phyloP scores from a whole-genome alignment of 2,329 filamentous ascomycete genomes.

The Tolypocladium capitatum region DNA sequence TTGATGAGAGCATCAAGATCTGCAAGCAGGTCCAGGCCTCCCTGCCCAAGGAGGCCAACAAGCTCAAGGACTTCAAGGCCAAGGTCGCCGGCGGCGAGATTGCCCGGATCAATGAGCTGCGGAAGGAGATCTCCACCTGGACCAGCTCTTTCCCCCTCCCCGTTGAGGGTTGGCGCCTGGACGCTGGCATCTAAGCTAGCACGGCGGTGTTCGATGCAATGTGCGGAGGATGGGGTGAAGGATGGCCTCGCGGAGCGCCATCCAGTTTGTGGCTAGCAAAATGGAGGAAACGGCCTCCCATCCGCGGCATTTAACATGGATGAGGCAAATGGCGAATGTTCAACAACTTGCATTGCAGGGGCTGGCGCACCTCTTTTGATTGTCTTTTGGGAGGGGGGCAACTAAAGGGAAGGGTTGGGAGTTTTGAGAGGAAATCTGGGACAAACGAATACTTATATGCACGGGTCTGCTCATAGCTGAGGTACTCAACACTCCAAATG shows the following conservation, averaged over 20 bases:
- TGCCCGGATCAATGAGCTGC: conserved; percentile 68
- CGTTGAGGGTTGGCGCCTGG: conserved; percentile 56
- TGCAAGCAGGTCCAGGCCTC: conserved; percentile 74
- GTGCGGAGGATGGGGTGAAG: not conserved
- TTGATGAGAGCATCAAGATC: conserved; percentile 78
- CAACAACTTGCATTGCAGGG: conserved; percentile 12
- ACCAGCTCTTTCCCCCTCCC: conserved; percentile 85
- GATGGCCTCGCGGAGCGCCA: not conserved
- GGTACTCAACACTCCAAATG: conserved; percentile 8
- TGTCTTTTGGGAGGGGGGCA: not conserved
- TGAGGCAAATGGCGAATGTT: conserved; percentile 11
- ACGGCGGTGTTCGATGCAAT: not conserved
- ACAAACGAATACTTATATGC: not conserved
- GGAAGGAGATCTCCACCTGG: conserved; percentile 83
- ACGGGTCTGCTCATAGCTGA: conserved; percentile 1
- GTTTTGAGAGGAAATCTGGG: conserved; percentile 5
- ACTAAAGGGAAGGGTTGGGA: conserved; percentile 3
- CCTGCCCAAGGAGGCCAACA: conserved; percentile 94
- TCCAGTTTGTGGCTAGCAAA: not conserved
- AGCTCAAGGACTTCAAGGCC: conserved; percentile 98
- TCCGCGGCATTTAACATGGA: conserved; percentile 11
- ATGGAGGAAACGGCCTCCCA: conserved; percentile 2
- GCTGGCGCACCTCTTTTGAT: conserved; percentile 7
- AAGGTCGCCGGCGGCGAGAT: conserved; percentile 72
- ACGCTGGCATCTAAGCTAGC: conserved; percentile 39